phyloP scores from a whole-genome alignment of 2,329 filamentous ascomycete genomes.

The Bipolaris cookei region DNA sequence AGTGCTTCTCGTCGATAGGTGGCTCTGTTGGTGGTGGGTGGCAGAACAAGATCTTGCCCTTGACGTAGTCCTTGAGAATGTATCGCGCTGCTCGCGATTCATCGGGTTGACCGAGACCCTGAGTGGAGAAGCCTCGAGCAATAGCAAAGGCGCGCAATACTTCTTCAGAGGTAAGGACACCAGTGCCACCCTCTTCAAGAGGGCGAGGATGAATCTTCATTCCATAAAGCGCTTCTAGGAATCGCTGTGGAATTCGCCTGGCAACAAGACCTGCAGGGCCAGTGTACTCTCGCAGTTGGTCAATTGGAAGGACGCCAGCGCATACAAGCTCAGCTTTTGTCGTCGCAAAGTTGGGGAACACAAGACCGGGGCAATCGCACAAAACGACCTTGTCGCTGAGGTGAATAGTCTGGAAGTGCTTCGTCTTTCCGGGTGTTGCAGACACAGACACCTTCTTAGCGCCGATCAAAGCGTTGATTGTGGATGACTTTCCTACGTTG shows the following conservation, averaged over 20 bases:
- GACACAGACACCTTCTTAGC: constrained; percentile 99
- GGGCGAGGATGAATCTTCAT: constrained; percentile 84
- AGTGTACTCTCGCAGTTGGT: constrained; percentile 91
- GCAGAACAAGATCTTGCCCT: constrained; percentile 90
- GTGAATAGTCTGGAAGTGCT: constrained; percentile 98
- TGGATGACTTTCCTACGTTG: constrained; percentile 98
- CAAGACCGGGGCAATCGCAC: constrained; percentile 97
- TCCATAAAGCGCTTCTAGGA: constrained; percentile 92
- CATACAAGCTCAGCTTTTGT: constrained; percentile 97
- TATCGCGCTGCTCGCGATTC: constrained; percentile 89
- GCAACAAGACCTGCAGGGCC: constrained; percentile 85
- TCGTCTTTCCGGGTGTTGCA: constrained; percentile 95
- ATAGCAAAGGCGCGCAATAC: constrained; percentile 83
- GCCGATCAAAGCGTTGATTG: constrained; percentile 98
- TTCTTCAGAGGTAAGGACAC: constrained; percentile 82
- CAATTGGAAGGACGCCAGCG: constrained; percentile 93
- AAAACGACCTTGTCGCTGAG: constrained; percentile 87
- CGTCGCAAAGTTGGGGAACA: constrained; percentile 96
- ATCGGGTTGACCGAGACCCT: constrained; percentile 88
- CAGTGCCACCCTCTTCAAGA: constrained; percentile 90
- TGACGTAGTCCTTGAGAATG: constrained; percentile 96
- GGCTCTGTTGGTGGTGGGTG: constrained; percentile 78
- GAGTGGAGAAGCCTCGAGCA: constrained; percentile 88
- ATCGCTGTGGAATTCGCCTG: constrained; percentile 81
- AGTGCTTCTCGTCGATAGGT: constrained; percentile 71